Evolutionary conservation across 257 asterid species (phyloP).

Genomic region (Cruciata laevipes): DNA sequence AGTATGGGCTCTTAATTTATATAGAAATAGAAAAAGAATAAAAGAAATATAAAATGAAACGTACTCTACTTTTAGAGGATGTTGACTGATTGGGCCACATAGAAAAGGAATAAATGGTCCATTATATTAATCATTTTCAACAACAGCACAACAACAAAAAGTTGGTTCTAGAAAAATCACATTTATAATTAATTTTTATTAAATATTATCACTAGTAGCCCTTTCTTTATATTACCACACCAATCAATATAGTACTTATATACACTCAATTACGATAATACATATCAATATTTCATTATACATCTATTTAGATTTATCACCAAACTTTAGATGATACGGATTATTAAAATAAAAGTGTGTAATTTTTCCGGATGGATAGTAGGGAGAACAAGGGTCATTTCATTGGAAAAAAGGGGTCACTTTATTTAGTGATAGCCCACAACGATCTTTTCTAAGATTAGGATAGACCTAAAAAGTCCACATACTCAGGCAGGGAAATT

Average conservation of each 20-base stretch:
- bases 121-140: neutral
- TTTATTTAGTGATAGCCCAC: constrained; percentile 26
- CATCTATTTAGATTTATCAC: too few relatives aligned
- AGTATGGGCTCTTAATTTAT: too few relatives aligned
- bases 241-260: too few relatives aligned
- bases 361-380: too few relatives aligned
- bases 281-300: too few relatives aligned
- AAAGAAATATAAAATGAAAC: neutral
- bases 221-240: too few relatives aligned
- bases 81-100: constrained; percentile 33
- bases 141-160: neutral
- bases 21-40: neutral
- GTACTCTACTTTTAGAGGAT: constrained; percentile 36
- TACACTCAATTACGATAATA: too few relatives aligned
- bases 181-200: too few relatives aligned
- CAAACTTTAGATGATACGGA: too few relatives aligned
- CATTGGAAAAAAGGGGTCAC: neutral
- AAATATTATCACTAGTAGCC: too few relatives aligned
- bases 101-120: constrained; percentile 10
- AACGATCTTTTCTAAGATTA: constrained; percentile 24
- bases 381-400: neutral
- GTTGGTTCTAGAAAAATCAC: constrained; percentile 8
- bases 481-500: neutral
- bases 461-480: constrained; percentile 16
- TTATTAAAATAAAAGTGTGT: too few relatives aligned